Conservation (phyloP, 139 green algal species). For the Eudorina sp. region DNA sequence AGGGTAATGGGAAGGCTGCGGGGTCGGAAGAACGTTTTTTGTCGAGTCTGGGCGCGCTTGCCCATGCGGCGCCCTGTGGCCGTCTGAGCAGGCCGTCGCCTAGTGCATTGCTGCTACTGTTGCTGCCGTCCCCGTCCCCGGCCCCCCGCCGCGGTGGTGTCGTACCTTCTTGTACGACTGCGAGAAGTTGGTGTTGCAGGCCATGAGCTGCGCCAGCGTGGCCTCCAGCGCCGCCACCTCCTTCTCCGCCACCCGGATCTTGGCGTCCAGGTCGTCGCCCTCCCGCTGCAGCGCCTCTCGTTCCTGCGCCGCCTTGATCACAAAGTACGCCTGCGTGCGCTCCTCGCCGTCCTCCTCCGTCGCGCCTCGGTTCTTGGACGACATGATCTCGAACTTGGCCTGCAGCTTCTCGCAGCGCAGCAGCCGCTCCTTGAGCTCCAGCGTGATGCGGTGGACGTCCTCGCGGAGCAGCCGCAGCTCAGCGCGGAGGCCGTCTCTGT, state of each 20-base stretch:
- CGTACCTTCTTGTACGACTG: conserved; percentile 62
- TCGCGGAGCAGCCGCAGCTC: conserved; percentile 87
- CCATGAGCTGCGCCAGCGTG: conserved; percentile 76
- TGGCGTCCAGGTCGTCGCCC: conserved; percentile 74
- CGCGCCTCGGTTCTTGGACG: conserved; percentile 56
- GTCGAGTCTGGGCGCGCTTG: too few species aligned
- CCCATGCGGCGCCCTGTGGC: too few species aligned
- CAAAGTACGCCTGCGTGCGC: conserved; percentile 83
- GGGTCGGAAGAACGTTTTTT: too few species aligned
- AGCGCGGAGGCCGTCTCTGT: conserved; percentile 71
- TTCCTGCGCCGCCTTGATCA: conserved; percentile 92
- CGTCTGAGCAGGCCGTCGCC: too few species aligned
- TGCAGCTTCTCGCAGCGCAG: conserved; percentile 76
- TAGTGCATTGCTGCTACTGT: too few species aligned
- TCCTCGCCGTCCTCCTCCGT: conserved; percentile 64
- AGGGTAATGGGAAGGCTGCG: too few species aligned
- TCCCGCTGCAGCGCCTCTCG: conserved; percentile 84
- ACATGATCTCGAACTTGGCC: conserved; percentile 81
- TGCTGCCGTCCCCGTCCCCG: too few species aligned
- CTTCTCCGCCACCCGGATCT: conserved; percentile 70
- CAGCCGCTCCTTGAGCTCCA: conserved; percentile 84
- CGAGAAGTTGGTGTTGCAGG: conserved; percentile 71
- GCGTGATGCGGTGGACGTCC: conserved; percentile 83
- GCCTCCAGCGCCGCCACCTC: conserved; percentile 80
- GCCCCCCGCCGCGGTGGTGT: too few species aligned